Conservation (phyloP, 2,329 filamentous ascomycete genomes). For the Knufia fluminis region DNA sequence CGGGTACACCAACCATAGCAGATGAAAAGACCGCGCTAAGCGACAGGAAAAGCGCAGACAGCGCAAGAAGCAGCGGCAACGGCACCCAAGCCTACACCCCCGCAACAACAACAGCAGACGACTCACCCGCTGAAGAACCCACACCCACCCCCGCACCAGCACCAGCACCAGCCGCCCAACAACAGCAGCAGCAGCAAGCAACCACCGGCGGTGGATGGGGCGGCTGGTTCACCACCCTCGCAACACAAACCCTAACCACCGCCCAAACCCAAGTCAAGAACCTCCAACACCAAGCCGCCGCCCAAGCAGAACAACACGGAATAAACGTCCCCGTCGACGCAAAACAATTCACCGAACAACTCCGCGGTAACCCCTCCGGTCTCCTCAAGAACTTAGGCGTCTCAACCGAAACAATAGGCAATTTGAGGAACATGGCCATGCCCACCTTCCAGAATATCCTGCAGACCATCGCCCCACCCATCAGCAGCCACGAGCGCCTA, state of each 20-base stretch:
- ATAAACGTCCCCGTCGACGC: conserved; percentile 56
- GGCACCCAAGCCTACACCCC: conserved; percentile 60
- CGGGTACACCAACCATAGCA: conserved; percentile 42
- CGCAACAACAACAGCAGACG: conserved; percentile 49
- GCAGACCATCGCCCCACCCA: conserved; percentile 89
- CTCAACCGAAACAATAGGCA: conserved; percentile 56
- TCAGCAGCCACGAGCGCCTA: conserved; percentile 91
- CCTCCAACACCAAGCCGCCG: conserved; percentile 75
- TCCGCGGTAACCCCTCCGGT: conserved; percentile 73
- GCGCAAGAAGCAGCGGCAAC: conserved; percentile 59
- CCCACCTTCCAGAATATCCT: conserved; percentile 93
- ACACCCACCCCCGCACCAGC: conserved; percentile 51
- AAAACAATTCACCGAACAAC: conserved; percentile 89
- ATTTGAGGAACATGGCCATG: conserved; percentile 74
- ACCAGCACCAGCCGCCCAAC: conserved; percentile 42
- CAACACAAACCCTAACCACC: conserved; percentile 66
- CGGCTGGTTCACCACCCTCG: conserved; percentile 76
- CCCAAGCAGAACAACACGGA: conserved; percentile 38
- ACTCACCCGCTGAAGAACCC: conserved; percentile 33
- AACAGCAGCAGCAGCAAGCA: too few species aligned
- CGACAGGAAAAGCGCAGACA: conserved; percentile 68
- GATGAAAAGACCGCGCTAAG: conserved; percentile 54
- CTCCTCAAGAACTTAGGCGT: conserved; percentile 66
- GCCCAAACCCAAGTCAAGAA: conserved; percentile 89
- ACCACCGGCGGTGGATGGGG: conserved; percentile 65